These are phyloP conservation scores for Ensete ventricosum DNA, from an alignment of 176 grass and related monocot species.

Conservation along the genomic window DNA sequence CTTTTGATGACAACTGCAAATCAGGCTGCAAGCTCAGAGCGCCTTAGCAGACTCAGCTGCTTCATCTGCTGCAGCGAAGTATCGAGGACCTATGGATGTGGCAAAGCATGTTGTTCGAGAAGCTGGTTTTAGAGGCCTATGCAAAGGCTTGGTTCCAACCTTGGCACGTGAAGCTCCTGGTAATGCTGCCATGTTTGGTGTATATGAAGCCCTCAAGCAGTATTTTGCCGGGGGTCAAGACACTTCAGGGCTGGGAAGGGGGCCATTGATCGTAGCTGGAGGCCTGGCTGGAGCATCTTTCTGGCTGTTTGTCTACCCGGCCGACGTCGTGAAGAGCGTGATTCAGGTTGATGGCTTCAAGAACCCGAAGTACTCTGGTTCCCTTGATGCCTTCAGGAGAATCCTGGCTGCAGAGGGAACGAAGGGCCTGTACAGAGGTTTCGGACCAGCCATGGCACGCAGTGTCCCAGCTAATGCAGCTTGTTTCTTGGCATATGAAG, in stretches of 20 bases:
- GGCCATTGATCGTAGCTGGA: slow-evolving; percentile 53
- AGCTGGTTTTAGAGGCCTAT: slow-evolving; percentile 46
- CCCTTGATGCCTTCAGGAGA: slow-evolving; percentile 60
- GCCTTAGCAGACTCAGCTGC: slow-evolving; percentile 26
- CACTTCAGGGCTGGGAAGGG: slow-evolving; percentile 50
- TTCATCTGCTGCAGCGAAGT: slow-evolving; percentile 34
- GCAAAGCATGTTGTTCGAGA: slow-evolving; percentile 54
- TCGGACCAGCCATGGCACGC: slow-evolving; percentile 72
- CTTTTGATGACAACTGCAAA: slow-evolving; percentile 3
- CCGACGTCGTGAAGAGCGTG: slow-evolving; percentile 78
- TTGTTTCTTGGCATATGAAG: slow-evolving; percentile 75
- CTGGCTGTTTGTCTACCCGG: slow-evolving; percentile 64
- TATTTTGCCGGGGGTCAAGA: slow-evolving; percentile 40
- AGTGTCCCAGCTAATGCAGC: slow-evolving; percentile 72
- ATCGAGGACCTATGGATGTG: slow-evolving; percentile 59
- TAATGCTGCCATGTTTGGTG: slow-evolving; percentile 71
- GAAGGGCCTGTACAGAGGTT: slow-evolving; percentile 71
- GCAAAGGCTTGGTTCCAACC: slow-evolving; percentile 56
- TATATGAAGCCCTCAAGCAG: slow-evolving; percentile 61
- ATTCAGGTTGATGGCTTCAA: slow-evolving; percentile 87
- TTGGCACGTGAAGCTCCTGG: slow-evolving; percentile 62
- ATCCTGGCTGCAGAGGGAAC: slow-evolving; percentile 56
- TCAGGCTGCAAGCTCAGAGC: slow-evolving; percentile 78
- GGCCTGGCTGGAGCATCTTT: slow-evolving; percentile 60
- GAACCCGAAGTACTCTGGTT: slow-evolving; percentile 63